These are phyloP conservation scores for Phytopythium mirpurense DNA, from an alignment of 352 stramenopile genomes.

Conservation along the genomic window DNA sequence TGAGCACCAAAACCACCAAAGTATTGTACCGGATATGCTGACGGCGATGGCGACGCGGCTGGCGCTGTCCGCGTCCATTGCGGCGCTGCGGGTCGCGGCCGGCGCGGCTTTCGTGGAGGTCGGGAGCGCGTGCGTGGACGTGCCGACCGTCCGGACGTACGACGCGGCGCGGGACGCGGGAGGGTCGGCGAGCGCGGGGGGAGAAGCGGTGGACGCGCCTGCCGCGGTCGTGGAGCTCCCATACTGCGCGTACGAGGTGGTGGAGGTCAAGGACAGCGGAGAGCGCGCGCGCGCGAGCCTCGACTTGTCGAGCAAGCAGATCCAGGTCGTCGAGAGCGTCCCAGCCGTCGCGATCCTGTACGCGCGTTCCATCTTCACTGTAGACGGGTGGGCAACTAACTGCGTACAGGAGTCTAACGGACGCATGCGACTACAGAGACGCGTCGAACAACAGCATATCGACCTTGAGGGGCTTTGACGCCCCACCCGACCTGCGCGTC, in stretches of 20 bases:
- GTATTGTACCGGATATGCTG: too few species aligned
- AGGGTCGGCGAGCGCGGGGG: constrained; percentile 3
- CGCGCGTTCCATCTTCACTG: neutral
- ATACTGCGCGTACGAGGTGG: constrained; percentile 17
- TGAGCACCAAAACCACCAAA: too few species aligned
- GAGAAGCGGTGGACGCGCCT: constrained; percentile 4
- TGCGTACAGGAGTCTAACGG: neutral
- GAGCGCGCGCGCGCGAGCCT: constrained; percentile 12
- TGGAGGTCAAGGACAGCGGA: constrained; percentile 11
- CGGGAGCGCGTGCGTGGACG: constrained; percentile 7
- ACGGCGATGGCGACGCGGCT: neutral
- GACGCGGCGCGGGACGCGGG: neutral
- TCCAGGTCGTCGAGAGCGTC: constrained; percentile 25
- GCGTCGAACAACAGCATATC: constrained; percentile 34
- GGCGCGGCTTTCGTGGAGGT: constrained; percentile 1
- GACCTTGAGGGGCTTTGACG: neutral
- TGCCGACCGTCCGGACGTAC: constrained; percentile 2
- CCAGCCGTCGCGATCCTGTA: constrained; percentile 23
- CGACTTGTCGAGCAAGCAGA: constrained; percentile 19
- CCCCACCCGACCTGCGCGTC: neutral
- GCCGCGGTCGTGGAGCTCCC: constrained; percentile 15
- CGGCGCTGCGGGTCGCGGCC: neutral
- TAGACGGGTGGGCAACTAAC: neutral
- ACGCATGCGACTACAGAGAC: constrained; percentile 9
- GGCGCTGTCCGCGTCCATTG: neutral